phyloP scores from a whole-genome alignment of 805 yeast species.

The Saccharomycopsis capsularis region DNA sequence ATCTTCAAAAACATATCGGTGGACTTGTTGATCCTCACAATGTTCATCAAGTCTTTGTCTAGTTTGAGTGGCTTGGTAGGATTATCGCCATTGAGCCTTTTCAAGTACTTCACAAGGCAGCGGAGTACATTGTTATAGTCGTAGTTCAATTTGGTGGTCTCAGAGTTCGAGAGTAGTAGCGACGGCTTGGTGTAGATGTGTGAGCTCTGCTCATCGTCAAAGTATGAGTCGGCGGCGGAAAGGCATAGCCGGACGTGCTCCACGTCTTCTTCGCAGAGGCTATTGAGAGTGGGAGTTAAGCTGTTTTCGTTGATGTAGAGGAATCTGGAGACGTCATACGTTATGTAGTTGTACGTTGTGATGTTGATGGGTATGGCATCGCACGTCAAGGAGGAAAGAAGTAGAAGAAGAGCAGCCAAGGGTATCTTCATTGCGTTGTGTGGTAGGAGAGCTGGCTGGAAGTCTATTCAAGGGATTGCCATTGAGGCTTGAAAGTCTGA shows the following conservation, averaged over 20 bases:
- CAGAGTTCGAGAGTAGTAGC: slow-evolving; percentile 8
- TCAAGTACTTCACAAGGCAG: slow-evolving; percentile 16
- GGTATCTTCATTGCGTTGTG: background rate
- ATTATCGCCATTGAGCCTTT: background rate
- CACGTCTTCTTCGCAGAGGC: too few relatives aligned
- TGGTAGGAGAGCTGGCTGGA: background rate
- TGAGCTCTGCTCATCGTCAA: background rate
- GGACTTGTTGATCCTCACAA: slow-evolving; percentile 12
- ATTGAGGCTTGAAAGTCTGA: background rate
- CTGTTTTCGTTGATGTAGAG: slow-evolving; percentile 9
- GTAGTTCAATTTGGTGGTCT: slow-evolving; percentile 11
- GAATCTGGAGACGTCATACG: slow-evolving; percentile 16
- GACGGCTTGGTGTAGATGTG: background rate
- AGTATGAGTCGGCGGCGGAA: too few relatives aligned
- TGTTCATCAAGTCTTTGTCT: slow-evolving; percentile 12
- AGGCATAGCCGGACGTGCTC: too few relatives aligned
- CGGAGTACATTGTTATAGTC: slow-evolving; percentile 18
- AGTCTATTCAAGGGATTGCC: background rate
- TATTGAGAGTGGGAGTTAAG: too few relatives aligned
- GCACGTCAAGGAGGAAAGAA: background rate
- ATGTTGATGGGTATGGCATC: slow-evolving; percentile 16
- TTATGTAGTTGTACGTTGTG: slow-evolving; percentile 18
- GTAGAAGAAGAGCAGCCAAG: background rate
- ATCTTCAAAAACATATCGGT: slow-evolving; percentile 15
- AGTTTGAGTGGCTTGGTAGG: background rate